These are phyloP conservation scores for Hypomyces perniciosus DNA, from an alignment of 2,329 filamentous ascomycete genomes.

Conservation along the genomic window DNA sequence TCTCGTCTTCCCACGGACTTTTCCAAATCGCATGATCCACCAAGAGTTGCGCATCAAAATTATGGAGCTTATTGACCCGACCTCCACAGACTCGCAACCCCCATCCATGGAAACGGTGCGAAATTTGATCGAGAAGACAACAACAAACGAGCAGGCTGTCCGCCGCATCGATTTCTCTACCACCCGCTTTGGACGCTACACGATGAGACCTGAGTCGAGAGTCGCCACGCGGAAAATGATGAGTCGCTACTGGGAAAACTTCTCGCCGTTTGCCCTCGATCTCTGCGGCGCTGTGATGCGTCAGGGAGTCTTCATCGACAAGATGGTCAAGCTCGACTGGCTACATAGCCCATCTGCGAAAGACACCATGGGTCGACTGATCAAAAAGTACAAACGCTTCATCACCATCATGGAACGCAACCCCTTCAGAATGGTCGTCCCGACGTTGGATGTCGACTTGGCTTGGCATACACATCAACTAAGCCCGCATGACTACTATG, in stretches of 20 bases:
- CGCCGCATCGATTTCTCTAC: constrained; percentile 33
- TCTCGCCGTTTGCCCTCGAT: constrained; percentile 57
- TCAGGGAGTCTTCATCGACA: constrained; percentile 60
- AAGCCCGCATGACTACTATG: constrained; percentile 55
- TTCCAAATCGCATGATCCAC: constrained; percentile 53
- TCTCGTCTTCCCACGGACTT: constrained; percentile 33
- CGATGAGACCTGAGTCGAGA: constrained; percentile 24
- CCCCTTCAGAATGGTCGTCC: constrained; percentile 50
- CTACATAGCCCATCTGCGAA: constrained; percentile 61
- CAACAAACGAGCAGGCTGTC: constrained; percentile 34
- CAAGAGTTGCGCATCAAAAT: constrained; percentile 39
- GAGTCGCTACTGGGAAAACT: constrained; percentile 64
- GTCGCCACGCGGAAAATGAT: constrained; percentile 60
- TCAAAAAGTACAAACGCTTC: constrained; percentile 62
- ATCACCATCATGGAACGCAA: constrained; percentile 49
- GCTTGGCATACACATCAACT: constrained; percentile 81
- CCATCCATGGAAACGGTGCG: constrained; percentile 46
- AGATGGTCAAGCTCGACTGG: constrained; percentile 76
- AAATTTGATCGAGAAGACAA: constrained; percentile 39
- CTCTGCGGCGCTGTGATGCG: constrained; percentile 59
- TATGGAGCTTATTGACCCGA: constrained; percentile 30
- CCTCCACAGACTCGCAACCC: background rate
- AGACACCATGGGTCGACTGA: constrained; percentile 58
- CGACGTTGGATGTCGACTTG: constrained; percentile 68
- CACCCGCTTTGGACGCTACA: constrained; percentile 16